Conservation (phyloP, 73 alveolate species). For the Paramecium sexaurelia region DNA sequence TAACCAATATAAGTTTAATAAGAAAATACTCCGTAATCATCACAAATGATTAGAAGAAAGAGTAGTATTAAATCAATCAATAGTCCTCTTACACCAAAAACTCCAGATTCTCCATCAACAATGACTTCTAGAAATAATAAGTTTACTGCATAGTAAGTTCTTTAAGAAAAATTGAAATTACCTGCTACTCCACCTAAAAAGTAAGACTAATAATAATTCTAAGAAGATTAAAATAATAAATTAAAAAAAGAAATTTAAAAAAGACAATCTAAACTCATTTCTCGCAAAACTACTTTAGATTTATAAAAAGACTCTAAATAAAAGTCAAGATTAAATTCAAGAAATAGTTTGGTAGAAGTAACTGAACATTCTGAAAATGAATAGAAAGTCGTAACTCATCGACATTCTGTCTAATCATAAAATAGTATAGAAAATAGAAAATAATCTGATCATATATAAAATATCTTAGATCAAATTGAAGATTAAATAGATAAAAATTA, state of each 20-base stretch:
- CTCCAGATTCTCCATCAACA: conserved; percentile 28
- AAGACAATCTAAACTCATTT: not conserved
- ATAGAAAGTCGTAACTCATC: not conserved
- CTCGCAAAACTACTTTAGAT: not conserved
- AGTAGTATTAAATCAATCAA: not conserved
- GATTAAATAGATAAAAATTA: not conserved
- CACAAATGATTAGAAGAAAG: not conserved
- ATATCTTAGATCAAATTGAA: not conserved
- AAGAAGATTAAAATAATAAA: not conserved
- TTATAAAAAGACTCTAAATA: not conserved
- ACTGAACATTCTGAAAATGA: not conserved
- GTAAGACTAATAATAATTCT: not conserved
- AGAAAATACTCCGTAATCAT: not conserved
- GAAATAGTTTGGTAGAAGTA: not conserved
- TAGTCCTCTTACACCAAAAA: not conserved
- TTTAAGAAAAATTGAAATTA: not conserved
- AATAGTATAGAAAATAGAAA: not conserved
- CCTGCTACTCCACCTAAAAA: conserved; percentile 13
- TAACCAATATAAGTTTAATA: not conserved
- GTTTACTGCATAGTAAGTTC: not conserved
- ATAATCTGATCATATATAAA: not conserved
- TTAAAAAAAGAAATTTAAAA: conserved; percentile 1
- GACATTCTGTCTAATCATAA: not conserved
- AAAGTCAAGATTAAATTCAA: not conserved
- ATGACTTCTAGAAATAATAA: not conserved